A percentile compares a stretch with the other conserved stretches of the same genome.
phyloP scores from a whole-genome alignment of 129 eudicot genomes.

The Arctium lappa region DNA sequence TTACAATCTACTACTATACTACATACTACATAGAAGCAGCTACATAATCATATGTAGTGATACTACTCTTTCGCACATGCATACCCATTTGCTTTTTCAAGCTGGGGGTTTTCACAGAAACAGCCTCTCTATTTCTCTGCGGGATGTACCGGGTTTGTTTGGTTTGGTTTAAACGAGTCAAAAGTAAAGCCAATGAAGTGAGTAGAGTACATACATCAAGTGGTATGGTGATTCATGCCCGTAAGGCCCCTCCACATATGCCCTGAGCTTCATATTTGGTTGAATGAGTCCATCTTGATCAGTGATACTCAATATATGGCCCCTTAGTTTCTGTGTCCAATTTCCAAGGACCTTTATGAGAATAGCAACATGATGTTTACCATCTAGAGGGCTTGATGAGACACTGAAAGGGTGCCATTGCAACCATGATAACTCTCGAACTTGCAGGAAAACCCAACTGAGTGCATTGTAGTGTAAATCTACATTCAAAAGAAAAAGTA shows the following conservation, averaged over 20 bases:
- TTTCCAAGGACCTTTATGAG: conserved; percentile 77
- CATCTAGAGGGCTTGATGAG: conserved; percentile 78
- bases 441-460: conserved; percentile 70
- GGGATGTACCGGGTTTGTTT: not conserved
- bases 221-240: conserved; percentile 87
- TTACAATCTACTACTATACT: not conserved
- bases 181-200: not conserved
- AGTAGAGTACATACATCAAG: conserved; percentile 46
- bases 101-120: not conserved
- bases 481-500: conserved; percentile 20
- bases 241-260: conserved; percentile 81
- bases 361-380: conserved; percentile 62
- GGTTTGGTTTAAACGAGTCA: not conserved
- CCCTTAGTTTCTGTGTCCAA: conserved; percentile 71
- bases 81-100: not conserved
- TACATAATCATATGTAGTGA: not conserved
- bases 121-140: not conserved
- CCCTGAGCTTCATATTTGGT: conserved; percentile 42
- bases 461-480: conserved; percentile 75
- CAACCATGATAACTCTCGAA: conserved; percentile 73
- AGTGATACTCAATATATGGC: conserved; percentile 28
- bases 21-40: not conserved
- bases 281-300: conserved; percentile 27
- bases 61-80: not conserved
- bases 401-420: conserved; percentile 99